Base-by-base conservation (phyloP, 306 rosid species). In the Dalbergia cochinchinensis region DNA sequence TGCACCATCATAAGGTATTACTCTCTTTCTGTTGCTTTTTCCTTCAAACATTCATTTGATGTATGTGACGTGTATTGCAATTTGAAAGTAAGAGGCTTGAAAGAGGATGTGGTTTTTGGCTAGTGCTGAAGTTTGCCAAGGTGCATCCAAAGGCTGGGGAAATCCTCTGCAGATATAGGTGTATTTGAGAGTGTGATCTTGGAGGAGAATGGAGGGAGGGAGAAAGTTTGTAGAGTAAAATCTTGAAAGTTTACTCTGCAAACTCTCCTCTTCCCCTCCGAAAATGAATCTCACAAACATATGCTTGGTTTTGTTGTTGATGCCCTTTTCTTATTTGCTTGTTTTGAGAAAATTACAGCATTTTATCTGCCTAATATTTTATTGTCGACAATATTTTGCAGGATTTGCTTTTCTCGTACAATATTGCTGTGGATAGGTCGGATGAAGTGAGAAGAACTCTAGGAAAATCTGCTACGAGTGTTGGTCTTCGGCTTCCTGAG, bases 391-490 rank as follows among this genome's bases (percentile, higher is more conserved):
- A 51, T 51, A 57, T 54, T 91, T 10, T 54, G 89, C 89, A 95
- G 99, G 94, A 91, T 4, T 77, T 95, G 53, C 82, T 95, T 76
- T 89, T 92, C 83, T 92, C 99, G 11, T 95, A 95, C 88, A 95
- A 90, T 81, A 95, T 93, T 73, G 98, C 98, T 16, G 84, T 95
- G 71, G 99, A 95, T 85, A 86, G 99, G 62, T 80, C 94, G 41
- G 87, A 88, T 35, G 99, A 95, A 83, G 92, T 93, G 87, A 89
- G 73, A 83, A 93, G 90, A 71, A 79, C 86, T 33, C 91, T 95
- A 65, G 94, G 96, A 76, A 93, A 93, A 86, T 95, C 99, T 64
- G 97, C 99, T 57, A 91, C 98, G n/a, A 91, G 97, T 44, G 96
- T 95, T 33, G 99, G 99, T 44, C 99, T 95, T 80, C 88, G 54